Evolutionary conservation across 2,329 filamentous ascomycete species (phyloP), one percentile per base, ranked within the genome.

Genomic region (Mycosphaerelloides madeirae): DNA sequence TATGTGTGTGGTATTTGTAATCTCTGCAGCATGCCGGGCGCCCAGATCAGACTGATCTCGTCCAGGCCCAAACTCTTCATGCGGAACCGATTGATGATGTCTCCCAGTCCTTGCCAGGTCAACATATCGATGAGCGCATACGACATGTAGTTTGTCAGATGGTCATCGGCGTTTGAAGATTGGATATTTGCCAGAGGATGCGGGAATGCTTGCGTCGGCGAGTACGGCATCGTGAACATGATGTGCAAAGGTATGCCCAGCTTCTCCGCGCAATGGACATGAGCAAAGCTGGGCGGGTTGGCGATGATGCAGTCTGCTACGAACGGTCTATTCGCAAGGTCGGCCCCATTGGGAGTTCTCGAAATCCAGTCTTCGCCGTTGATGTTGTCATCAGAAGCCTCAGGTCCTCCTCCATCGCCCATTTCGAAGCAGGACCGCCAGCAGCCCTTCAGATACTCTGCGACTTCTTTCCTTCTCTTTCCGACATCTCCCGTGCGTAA

Each of bases 171-270:
- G 55, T 88, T 87, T 0, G 83, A 80, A 1, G 80, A 81, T 50
- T 86, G 78, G 44, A 95, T 83, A 52, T 93, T 91, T 0, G 88
- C 87, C 18, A 95, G 72, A 0, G 89, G 89, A 57, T 95, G 89
- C 0, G 87, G 86, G 54, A 95, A 95, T 0, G 84, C 79, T 61
- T 87, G 81, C 0, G 89, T 95, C 0, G 88, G 84, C 1, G 86
- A 86, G 84, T 87, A 95, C 0, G 89, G 89, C 87, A 95, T 95
- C 1, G 89, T 95, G 67, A 95, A 95, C 85, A 95, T 94, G 65
- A 95, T 80, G 56, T 89, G 85, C 7, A 88, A 61, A 0, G 85
- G 85, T 38, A 88, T 80, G 0, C 83, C 84, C 56, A 88, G 66
- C 64, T 84, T 85, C 65, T 89, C 83, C 0, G 85, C 85, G 46